Conservation (phyloP, 495 filamentous ascomycete genomes). For the Pseudotulostoma volvatum region DNA sequence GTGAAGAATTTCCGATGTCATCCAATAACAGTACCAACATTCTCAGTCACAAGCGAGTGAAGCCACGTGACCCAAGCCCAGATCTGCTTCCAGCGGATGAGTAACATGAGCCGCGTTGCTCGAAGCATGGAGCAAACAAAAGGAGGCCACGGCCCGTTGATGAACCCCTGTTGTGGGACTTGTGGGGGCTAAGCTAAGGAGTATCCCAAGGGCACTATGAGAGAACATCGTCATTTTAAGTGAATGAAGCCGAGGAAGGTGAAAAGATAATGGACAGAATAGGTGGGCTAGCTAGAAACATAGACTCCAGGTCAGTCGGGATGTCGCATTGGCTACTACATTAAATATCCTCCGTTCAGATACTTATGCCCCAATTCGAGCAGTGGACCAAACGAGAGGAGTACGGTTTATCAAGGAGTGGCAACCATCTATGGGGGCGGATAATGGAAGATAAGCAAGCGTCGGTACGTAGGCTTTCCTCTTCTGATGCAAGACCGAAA, state of each 20-base stretch:
- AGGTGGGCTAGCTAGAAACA: conserved; percentile 42
- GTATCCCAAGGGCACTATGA: conserved; percentile 67
- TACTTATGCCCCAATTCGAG: conserved; percentile 51
- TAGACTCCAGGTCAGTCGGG: conserved; percentile 72
- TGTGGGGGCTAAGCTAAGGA: conserved; percentile 23
- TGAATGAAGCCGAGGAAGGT: conserved; percentile 4
- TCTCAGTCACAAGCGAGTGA: conserved; percentile 56
- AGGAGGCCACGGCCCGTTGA: conserved; percentile 65
- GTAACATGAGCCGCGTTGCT: conserved; percentile 90
- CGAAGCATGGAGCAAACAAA: conserved; percentile 79
- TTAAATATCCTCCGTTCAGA: conserved; percentile 55
- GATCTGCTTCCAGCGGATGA: conserved; percentile 87
- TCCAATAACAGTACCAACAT: conserved; percentile 61
- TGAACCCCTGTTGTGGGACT: conserved; percentile 54
- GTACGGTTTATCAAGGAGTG: conserved; percentile 66
- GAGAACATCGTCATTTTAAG: conserved; percentile 51
- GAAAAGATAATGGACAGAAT: conserved; percentile 4
- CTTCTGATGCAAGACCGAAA: conserved; percentile 23
- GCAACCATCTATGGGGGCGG: conserved; percentile 80
- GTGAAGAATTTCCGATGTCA: conserved; percentile 59
- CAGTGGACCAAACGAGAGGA: conserved; percentile 88
- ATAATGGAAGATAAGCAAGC: conserved; percentile 69
- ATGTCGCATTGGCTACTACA: conserved; percentile 84
- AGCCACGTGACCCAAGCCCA: conserved; percentile 75
- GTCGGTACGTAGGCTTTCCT: conserved; percentile 71